phyloP scores from a whole-genome alignment of 345 rosid genomes.

The Syzygium jambos region DNA sequence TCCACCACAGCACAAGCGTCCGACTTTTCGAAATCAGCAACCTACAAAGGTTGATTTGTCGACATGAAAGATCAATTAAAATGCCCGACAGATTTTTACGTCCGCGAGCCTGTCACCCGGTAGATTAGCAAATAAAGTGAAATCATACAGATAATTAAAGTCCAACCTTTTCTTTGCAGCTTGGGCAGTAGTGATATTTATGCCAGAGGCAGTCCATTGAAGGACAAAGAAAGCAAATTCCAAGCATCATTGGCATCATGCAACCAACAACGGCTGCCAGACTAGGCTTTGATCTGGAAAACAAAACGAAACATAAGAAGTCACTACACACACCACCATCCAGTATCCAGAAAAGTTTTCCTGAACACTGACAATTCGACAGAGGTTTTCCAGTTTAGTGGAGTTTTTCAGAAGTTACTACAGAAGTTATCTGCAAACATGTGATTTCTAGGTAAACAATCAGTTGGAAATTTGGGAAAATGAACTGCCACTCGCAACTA shows the following conservation, averaged over 20 bases:
- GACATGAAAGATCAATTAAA: background rate
- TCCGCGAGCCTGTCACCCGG: background rate
- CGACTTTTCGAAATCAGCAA: conserved; percentile 79
- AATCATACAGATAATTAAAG: background rate
- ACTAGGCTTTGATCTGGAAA: conserved; percentile 79
- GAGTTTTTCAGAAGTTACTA: background rate
- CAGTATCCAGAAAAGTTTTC: background rate
- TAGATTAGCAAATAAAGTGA: background rate
- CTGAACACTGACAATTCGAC: background rate
- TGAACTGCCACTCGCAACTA: background rate
- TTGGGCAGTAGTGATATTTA: conserved; percentile 87
- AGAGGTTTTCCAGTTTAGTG: background rate
- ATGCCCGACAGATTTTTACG: background rate
- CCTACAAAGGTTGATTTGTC: conserved; percentile 30
- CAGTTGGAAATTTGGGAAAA: background rate
- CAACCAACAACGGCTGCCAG: conserved; percentile 87
- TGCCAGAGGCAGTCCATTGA: conserved; percentile 98
- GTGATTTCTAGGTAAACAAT: background rate
- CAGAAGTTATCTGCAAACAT: background rate
- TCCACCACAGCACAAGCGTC: conserved; percentile 84
- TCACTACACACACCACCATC: background rate
- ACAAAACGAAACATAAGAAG: background rate
- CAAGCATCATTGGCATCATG: conserved; percentile 93
- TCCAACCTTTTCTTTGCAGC: conserved; percentile 59
- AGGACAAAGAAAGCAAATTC: conserved; percentile 86